phyloP scores from a whole-genome alignment of 495 filamentous ascomycete species.

The Penicillium goetzii region DNA sequence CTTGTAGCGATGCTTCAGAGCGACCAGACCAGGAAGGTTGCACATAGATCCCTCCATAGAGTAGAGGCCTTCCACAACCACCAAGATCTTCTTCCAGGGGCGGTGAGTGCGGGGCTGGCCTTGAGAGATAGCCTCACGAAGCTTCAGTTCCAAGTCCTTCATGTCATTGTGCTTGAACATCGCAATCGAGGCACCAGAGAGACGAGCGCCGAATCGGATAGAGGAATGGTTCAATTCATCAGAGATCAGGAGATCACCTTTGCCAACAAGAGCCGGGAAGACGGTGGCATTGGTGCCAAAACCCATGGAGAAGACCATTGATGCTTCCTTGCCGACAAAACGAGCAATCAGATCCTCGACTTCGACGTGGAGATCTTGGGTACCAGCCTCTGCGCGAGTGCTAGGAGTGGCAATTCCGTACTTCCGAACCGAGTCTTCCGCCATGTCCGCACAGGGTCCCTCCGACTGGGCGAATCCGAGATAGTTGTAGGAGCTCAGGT shows the following conservation, averaged over 20 bases:
- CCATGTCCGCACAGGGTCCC: slow-evolving; percentile 92
- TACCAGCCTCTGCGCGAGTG: slow-evolving; percentile 81
- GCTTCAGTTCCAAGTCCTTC: slow-evolving; percentile 76
- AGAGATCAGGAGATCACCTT: slow-evolving; percentile 90
- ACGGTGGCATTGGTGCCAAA: slow-evolving; percentile 91
- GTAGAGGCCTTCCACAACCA: slow-evolving; percentile 95
- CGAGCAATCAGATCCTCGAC: slow-evolving; percentile 86
- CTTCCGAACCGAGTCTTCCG: slow-evolving; percentile 81
- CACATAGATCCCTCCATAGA: slow-evolving; percentile 99
- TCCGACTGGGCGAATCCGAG: slow-evolving; percentile 98
- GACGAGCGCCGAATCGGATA: slow-evolving; percentile 90
- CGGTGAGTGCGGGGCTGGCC: slow-evolving; percentile 95
- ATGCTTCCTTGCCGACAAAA: slow-evolving; percentile 90
- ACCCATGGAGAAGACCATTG: slow-evolving; percentile 99
- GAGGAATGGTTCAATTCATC: slow-evolving; percentile 98
- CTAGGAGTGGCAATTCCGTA: slow-evolving; percentile 82
- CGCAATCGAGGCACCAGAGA: slow-evolving; percentile 90
- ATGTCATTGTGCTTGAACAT: slow-evolving; percentile 99
- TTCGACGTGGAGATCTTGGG: slow-evolving; percentile 82
- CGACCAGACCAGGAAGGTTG: slow-evolving; percentile 84
- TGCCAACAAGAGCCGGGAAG: slow-evolving; percentile 88
- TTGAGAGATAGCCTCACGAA: slow-evolving; percentile 91
- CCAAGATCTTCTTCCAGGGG: slow-evolving; percentile 97
- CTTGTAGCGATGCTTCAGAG: slow-evolving; percentile 92
- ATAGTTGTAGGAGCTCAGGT: slow-evolving; percentile 99